phyloP scores from a whole-genome alignment of 768 basidiomycete species.

The Russula vinacea region DNA sequence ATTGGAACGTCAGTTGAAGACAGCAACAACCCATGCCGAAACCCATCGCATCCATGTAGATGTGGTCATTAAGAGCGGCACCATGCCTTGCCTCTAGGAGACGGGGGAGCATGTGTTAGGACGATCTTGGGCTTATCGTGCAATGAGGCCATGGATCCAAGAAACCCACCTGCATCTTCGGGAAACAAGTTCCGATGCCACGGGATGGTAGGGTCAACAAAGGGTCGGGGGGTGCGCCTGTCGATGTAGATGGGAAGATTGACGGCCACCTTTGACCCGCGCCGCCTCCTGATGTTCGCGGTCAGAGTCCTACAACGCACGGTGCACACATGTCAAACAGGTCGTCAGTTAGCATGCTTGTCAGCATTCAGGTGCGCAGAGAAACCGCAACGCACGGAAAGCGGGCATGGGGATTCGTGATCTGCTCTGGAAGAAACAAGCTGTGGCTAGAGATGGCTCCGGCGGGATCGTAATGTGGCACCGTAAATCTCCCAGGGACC shows the following conservation, averaged over 20 bases:
- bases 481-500: constrained; percentile 84
- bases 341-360: background rate
- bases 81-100: constrained; percentile 79
- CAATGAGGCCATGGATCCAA: constrained; percentile 1
- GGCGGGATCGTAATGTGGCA: constrained; percentile 75
- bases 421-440: constrained; percentile 90
- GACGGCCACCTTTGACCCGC: constrained; percentile 92
- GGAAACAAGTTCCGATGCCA: constrained; percentile 79
- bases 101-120: constrained; percentile 20
- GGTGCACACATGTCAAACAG: background rate
- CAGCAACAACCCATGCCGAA: constrained; percentile 99
- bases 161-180: constrained; percentile 71
- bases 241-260: constrained; percentile 94
- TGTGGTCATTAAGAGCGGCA: constrained; percentile 84
- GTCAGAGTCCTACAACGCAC: constrained; percentile 75
- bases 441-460: constrained; percentile 86
- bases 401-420: constrained; percentile 95
- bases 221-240: constrained; percentile 79
- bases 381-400: constrained; percentile 75
- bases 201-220: constrained; percentile 90
- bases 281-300: constrained; percentile 86
- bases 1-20: constrained; percentile 95
- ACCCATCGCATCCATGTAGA: constrained; percentile 99
- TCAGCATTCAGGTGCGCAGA: background rate
- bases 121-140: background rate